Base-by-base conservation (phyloP, 805 yeast species). In the Saccharomyces jurei region DNA sequence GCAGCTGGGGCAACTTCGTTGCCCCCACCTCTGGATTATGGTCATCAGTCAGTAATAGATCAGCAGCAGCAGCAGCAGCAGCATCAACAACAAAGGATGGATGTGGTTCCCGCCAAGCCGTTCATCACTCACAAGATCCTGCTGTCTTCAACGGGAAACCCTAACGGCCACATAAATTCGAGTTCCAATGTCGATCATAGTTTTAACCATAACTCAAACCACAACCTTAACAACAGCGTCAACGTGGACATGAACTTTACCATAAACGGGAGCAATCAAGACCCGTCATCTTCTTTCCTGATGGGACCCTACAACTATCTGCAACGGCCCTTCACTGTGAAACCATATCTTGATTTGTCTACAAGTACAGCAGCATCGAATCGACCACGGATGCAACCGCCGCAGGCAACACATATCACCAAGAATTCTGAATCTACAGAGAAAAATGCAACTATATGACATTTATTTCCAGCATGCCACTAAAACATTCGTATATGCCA, bases 21-120 rank as follows among this genome's bases (percentile, higher is more conserved):
- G 11, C 44, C 25, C 9, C 44, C 44, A 2, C 17, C 44, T 36
- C 6, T 36, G 25, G 44, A 36, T 36, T 36, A 36, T 17, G 17
- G 5, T 25, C 44, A 36, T 1, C 44, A 36, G 44, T 17, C 44
- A 36, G 8, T 36, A 8, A n/a, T 36, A 25, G 44, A 36, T 17
- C 44, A 36, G 13, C 44, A 36, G 21, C 31, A 28, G 11, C 46
- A 50, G 29, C 41, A 31, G 21, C 48, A 32, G n/a, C 41, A 13
- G 26, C 55, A 47, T 14, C 52, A 50, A 9, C 53, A 56, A 14
- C 62, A 58, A n/a, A 53, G 56, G 29, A 30, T 54, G 26, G 56
- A 54, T 26, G 41, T 54, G 41, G 30, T 54, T 4, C 10, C 56
- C 29, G 29, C 56, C 22, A 51, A 56, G 28, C 53, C 56, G 30